Evolutionary conservation across 331 rosid genomes (phyloP).

Genomic region (Dryas integrifolia): DNA sequence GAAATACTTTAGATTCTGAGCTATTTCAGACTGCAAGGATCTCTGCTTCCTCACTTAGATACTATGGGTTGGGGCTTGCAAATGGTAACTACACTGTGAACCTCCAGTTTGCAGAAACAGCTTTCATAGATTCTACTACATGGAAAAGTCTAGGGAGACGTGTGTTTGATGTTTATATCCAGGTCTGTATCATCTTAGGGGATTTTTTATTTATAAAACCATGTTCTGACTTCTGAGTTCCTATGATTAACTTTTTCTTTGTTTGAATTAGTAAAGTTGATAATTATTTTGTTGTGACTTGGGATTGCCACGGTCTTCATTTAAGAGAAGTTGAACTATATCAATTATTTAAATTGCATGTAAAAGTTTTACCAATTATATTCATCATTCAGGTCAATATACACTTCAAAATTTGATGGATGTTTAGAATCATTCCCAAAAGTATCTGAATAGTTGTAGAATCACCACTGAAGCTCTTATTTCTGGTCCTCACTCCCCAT

Average conservation of each 20-base stretch:
- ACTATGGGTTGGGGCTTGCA: conserved; percentile 81
- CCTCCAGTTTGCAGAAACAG: conserved; percentile 65
- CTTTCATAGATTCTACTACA: conserved; percentile 32
- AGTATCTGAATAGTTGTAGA: not conserved
- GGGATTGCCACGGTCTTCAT: not conserved
- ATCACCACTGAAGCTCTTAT: not conserved
- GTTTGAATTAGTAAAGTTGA: not conserved
- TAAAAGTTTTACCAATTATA: too few relatives aligned
- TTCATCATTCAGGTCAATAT: too few relatives aligned
- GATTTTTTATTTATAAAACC: not conserved
- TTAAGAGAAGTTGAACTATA: not conserved
- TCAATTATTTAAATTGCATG: not conserved
- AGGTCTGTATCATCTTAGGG: conserved; percentile 42
- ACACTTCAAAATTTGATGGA: too few relatives aligned
- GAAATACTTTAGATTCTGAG: conserved; percentile 45
- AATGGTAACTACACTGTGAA: conserved; percentile 68
- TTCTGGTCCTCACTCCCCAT: not conserved
- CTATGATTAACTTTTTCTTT: not conserved
- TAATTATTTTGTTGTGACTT: not conserved
- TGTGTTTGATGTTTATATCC: conserved; percentile 74
- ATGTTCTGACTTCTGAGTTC: not conserved
- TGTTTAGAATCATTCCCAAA: too few relatives aligned
- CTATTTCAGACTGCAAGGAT: conserved; percentile 65
- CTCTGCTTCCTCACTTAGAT: conserved; percentile 77
- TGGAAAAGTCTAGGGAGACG: conserved; percentile 74